Evolutionary conservation across 768 basidiomycete genomes (phyloP).

Genomic region (Amyloporia xantha): DNA sequence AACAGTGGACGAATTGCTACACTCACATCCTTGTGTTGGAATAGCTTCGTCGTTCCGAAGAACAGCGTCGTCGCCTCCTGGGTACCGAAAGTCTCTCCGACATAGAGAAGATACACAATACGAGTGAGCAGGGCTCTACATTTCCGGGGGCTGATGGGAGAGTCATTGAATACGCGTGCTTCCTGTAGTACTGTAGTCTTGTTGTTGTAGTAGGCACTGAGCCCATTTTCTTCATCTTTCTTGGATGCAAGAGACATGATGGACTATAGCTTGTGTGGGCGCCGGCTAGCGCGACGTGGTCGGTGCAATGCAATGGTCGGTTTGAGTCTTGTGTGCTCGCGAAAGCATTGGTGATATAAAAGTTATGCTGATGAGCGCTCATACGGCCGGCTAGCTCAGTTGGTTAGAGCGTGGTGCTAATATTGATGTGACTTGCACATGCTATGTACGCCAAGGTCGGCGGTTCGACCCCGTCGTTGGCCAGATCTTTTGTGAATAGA

Average conservation of each 20-base stretch:
- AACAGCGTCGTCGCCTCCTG: conserved; percentile 97
- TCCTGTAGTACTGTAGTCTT: conserved; percentile 98
- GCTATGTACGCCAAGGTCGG: conserved; percentile 17
- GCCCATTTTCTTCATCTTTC: conserved; percentile 93
- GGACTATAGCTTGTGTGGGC: too few relatives aligned
- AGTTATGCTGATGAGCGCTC: neutral
- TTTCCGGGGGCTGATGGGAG: conserved; percentile 95
- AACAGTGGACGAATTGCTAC: neutral
- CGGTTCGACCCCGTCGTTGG: conserved; percentile 21
- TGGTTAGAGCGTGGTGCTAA: conserved; percentile 93
- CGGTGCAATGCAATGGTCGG: too few relatives aligned
- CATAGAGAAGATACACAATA: conserved; percentile 93
- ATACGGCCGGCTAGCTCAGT: conserved; percentile 81
- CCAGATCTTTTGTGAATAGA: conserved; percentile 3
- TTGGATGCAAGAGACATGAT: conserved; percentile 76
- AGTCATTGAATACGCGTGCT: conserved; percentile 98
- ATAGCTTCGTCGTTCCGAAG: conserved; percentile 98
- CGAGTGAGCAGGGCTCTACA: conserved; percentile 94
- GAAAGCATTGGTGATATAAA: too few relatives aligned
- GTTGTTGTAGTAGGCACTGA: conserved; percentile 92
- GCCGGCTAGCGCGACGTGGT: conserved; percentile 1
- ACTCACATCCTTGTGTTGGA: conserved; percentile 98
- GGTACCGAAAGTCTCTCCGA: conserved; percentile 89
- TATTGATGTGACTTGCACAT: too few relatives aligned
- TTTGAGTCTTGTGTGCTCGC: too few relatives aligned